Conservation (phyloP, 2,329 filamentous ascomycete genomes). For the Aureobasidium sp. region DNA sequence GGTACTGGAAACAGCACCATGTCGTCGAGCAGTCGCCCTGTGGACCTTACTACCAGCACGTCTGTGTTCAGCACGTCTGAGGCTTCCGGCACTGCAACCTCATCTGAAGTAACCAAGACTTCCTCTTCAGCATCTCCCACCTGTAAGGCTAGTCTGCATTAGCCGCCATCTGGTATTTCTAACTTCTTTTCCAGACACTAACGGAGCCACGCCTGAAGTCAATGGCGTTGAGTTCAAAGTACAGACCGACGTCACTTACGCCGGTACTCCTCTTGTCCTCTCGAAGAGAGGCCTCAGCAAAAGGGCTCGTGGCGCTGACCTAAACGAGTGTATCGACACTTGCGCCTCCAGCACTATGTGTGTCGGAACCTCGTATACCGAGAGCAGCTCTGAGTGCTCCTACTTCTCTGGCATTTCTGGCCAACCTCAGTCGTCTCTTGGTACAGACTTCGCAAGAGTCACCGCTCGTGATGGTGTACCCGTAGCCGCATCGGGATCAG, state of each 20-base stretch:
- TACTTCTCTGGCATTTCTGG: neutral
- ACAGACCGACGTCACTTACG: neutral
- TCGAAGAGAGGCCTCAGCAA: neutral
- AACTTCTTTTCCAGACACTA: neutral
- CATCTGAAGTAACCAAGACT: neutral
- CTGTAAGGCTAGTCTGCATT: neutral
- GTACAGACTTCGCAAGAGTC: slow-evolving; percentile 4
- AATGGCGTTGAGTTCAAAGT: neutral
- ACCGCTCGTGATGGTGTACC: neutral
- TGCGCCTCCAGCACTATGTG: neutral
- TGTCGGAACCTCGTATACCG: neutral
- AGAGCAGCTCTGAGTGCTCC: neutral
- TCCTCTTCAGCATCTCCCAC: neutral
- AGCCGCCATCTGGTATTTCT: neutral
- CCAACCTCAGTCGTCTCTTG: neutral
- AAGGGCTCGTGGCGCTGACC: neutral
- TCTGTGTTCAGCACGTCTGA: neutral
- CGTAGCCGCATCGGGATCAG: neutral
- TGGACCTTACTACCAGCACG: neutral
- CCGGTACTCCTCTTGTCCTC: neutral
- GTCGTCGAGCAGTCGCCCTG: neutral
- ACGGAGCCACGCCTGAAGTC: neutral
- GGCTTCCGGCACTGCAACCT: neutral
- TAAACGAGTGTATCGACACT: neutral
- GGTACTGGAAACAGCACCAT: neutral